These are phyloP conservation scores for Vanrija sp. DNA, from an alignment of 1,284 basidiomycete genomes.

Conservation along the genomic window DNA sequence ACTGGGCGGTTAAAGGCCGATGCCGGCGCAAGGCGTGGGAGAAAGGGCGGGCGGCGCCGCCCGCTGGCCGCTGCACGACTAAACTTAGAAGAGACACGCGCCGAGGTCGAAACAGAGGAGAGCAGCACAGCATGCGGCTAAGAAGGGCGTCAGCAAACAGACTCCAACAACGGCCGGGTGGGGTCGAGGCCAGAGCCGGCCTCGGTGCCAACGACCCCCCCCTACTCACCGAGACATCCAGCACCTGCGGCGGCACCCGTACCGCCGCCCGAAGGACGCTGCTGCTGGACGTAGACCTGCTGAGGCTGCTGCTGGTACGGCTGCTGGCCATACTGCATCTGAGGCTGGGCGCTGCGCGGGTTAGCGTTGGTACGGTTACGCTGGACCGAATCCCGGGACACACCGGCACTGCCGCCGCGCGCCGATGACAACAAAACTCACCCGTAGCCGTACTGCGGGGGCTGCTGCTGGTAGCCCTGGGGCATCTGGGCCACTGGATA, in stretches of 20 bases:
- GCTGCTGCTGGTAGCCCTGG: slow-evolving; percentile 4
- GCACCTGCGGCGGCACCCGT: slow-evolving; percentile 5
- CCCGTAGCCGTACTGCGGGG: neutral
- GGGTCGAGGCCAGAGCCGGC: neutral
- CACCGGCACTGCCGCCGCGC: neutral
- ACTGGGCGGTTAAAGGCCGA: too few relatives aligned
- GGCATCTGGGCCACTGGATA: slow-evolving; percentile 7
- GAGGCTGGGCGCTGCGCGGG: slow-evolving; percentile 5
- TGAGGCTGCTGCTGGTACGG: slow-evolving; percentile 6
- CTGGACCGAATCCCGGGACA: neutral
- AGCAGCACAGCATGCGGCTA: slow-evolving; percentile 12
- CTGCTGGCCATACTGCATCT: slow-evolving; percentile 13
- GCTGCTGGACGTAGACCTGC: slow-evolving; percentile 20
- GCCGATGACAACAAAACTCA: neutral
- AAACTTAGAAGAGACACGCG: slow-evolving; percentile 13
- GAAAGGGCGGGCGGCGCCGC: too few relatives aligned
- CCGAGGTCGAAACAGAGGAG: slow-evolving; percentile 14
- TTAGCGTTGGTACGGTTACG: neutral
- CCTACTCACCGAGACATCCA: slow-evolving; percentile 13
- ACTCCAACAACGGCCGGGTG: too few relatives aligned
- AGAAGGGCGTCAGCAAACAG: neutral
- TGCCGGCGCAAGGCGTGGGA: too few relatives aligned
- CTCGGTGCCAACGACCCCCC: neutral
- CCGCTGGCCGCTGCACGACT: too few relatives aligned
- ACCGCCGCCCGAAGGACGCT: slow-evolving; percentile 6